Base-by-base conservation (phyloP, 129 eudicot species). In the Pulicaria dysenterica region DNA sequence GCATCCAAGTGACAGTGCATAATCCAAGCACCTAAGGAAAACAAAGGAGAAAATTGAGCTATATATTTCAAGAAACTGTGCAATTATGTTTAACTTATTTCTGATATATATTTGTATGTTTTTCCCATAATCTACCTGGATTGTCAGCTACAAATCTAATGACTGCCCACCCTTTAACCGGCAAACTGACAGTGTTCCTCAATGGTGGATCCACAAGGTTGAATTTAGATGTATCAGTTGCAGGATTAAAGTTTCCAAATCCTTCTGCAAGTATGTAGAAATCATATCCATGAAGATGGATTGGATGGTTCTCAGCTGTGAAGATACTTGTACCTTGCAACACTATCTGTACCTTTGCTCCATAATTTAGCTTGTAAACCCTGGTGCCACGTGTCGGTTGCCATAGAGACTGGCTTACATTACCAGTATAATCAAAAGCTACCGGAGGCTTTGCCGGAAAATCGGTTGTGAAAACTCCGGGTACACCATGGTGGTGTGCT, bases 1-100 rank as follows among this genome's bases (percentile, higher is more conserved):
- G 86, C 97, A 72, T 94, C 98, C 93, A 94, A 85, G 87, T 94
- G 96, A 73, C 98, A 92, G 45, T 92, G 98, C 98, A 92, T 51
- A 34, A 92, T 47, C 98, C 98, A 92, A 14, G 84, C 87, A 60
- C 98, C 98, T 92, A 84, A 62, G 55, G 39, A 67, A 67, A 45
- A 19, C 41, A 47, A 17, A 39, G 17, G 24, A 7, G 4, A 37
- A 36, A 13, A 39, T n/a, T 24, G 3, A 58, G 53, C 1, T 2
- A 55, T 62, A 44, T 67, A 1, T 11, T 8, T 64, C 6, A 57
- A 34, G 11, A 17, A 58, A 42, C 7, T 6, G 13, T 36, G 36
- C n/a, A 37, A 13, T 48, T 69, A 51, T 16, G 41, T 12, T 64
- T 50, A 64, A 15, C 59, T 77, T 40, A 41, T 40, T 6, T 40